Evolutionary conservation across 371 early-diverging fungal genomes (phyloP), one percentile per base, ranked within the genome.

Genomic region (Paraphysoderma sedebokerense): DNA sequence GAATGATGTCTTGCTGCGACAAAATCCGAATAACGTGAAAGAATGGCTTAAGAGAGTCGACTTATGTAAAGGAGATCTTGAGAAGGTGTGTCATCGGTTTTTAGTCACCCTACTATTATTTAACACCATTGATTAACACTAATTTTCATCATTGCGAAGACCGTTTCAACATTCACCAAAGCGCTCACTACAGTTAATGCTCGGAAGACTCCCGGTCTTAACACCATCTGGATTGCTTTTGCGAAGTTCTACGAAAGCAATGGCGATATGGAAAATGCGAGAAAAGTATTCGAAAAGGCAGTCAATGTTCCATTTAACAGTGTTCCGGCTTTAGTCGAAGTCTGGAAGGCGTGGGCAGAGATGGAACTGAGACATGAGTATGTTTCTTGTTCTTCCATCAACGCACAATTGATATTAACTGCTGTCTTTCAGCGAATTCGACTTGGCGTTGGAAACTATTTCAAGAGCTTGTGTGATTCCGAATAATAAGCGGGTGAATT

Each of bases 321-420:
- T 13, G 87, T 85, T 19, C 81, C 79, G 37, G 91, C 90, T 49
- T 61, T 96, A 49, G 92, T 83, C 1, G 84, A 85, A 34, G 59
- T 91, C n/a, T 98, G 88, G 85, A 79, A 81, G 52, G 80, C 79
- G 53, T 98, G 84, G 60, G 90, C 89, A 3, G 92, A 93, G 56
- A 71, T 84, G 76, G 93, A 95, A 57, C 66, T 93, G 1, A 71
- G 82, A 3, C 66, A 78, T 37, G 82, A 82, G 35, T 56, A 76
- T 36, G 69, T 71, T 37, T 45, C 34, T 20, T 46, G 23, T 13
- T 37, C 13, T n/a, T n/a, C n/a, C n/a, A n/a, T n/a, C n/a, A n/a
- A n/a, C n/a, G n/a, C n/a, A n/a, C n/a, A n/a, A n/a, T n/a, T n/a
- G n/a, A n/a, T n/a, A n/a, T n/a, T n/a, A n/a, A n/a, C n/a, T n/a